Evolutionary conservation across 1,284 basidiomycete genomes (phyloP), one percentile per base, ranked within the genome.

Genomic region (Blastosporella zonata): DNA sequence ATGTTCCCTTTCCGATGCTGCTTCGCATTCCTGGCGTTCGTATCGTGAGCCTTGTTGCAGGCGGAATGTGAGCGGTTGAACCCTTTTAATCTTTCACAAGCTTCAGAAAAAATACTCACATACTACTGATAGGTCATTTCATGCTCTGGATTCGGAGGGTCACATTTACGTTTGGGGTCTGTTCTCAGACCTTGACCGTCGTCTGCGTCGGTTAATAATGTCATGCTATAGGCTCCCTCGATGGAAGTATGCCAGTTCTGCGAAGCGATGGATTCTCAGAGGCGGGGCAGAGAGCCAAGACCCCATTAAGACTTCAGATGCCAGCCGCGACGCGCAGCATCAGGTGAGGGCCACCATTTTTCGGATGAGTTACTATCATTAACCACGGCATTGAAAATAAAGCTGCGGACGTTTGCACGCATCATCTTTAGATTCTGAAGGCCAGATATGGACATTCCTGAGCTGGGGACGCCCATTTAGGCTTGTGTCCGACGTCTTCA

Each of bases 101-200:
- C 46, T 38, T 43, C 15, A 15, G 6, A 34, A 34, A 15, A 3
- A 15, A 18, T 34, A 37, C 46, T 37, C 17, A 25, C 48, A 23
- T 49, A 41, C 21, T 35, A 5, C 21, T 38, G n/a, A 42, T 18
- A 90, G 87, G 88, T 88, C 84, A 28, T 90, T 90, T 63, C 82
- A 89, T 61, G 87, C 87, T 1, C 65, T 91, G 37, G 89, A 92
- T 64, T 84, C 84, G 1, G 68, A 78, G 43, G 91, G 92, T 7
- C 68, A 71, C 27, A 69, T 93, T 8, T 81, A 85, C 66, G 88
- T 88, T n/a, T 94, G 91, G 90, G 91, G 91, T 88, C 62, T 53
- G 71, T 49, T 47, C 13, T 34, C 10, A 23, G n/a, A 34, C 15
- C 28, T 48, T 33, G 40, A 49, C 50, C 23, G 37, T 50, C 15